Percentiles rank a stretch among this genome's conserved stretches.
Conservation (phyloP, 2,329 filamentous ascomycete genomes). For the Samsoniella hepiali region DNA sequence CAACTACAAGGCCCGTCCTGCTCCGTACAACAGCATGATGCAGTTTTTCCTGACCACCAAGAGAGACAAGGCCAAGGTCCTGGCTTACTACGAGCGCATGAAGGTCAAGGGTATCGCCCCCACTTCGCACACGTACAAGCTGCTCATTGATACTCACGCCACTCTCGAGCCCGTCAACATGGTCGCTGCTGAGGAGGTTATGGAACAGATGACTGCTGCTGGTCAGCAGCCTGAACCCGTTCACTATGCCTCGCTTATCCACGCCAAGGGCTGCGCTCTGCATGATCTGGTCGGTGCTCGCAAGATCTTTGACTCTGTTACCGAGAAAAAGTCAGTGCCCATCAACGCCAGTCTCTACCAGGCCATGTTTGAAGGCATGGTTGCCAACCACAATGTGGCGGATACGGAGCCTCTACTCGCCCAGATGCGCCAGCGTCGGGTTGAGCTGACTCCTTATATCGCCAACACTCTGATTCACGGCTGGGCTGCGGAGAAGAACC, state of each 20-base stretch:
- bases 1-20: constrained; percentile 96
- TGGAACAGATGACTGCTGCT: constrained; percentile 71
- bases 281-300: constrained; percentile 86
- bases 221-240: constrained; percentile 83
- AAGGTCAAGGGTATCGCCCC: constrained; percentile 79
- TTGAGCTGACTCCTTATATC: constrained; percentile 94
- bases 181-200: constrained; percentile 77
- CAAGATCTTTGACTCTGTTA: constrained; percentile 75
- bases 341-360: constrained; percentile 89
- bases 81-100: constrained; percentile 96
- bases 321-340: constrained; percentile 63
- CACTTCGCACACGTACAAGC: constrained; percentile 95
- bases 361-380: constrained; percentile 94
- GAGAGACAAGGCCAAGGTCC: constrained; percentile 89
- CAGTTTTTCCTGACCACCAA: constrained; percentile 98
- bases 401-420: constrained; percentile 71
- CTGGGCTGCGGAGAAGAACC: constrained; percentile 82
- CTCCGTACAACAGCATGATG: constrained; percentile 99
- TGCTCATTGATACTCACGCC: constrained; percentile 91
- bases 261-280: constrained; percentile 89
- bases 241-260: constrained; percentile 92
- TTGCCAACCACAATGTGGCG: constrained; percentile 83
- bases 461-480: constrained; percentile 97
- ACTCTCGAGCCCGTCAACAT: constrained; percentile 91
- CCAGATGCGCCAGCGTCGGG: constrained; percentile 69